Percentiles rank a stretch among this genome's conserved stretches.
Evolutionary conservation across 2,329 filamentous ascomycete genomes (phyloP).

Genomic region (Gliomastix tumulicola): DNA sequence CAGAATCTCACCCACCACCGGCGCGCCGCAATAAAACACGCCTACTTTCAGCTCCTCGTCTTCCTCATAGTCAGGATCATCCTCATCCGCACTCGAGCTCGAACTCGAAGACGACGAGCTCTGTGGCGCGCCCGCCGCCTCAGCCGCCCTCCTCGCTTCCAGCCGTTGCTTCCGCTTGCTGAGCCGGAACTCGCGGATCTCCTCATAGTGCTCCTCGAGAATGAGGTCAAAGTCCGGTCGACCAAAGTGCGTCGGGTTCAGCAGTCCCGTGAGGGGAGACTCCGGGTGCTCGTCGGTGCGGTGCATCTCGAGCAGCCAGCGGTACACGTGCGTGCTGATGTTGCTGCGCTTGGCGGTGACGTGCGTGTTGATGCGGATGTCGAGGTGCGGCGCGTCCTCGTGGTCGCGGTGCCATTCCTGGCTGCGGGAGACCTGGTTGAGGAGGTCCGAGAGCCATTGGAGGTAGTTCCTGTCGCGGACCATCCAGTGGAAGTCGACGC

Average conservation of each 20-base stretch:
- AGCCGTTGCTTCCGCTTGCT: conserved; percentile 9
- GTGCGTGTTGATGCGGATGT: conserved; percentile 49
- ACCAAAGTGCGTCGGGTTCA: conserved; percentile 46
- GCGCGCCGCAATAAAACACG: conserved; percentile 49
- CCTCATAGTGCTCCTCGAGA: conserved; percentile 45
- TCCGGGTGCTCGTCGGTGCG: conserved; percentile 41
- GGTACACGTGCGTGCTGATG: conserved; percentile 46
- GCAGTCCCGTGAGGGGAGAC: conserved; percentile 45
- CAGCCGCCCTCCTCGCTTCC: not conserved
- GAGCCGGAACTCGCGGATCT: conserved; percentile 33
- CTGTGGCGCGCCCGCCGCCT: too few species aligned
- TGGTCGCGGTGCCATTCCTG: conserved; percentile 29
- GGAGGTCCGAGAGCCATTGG: conserved; percentile 49
- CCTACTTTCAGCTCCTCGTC: conserved; percentile 38
- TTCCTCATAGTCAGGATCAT: conserved; percentile 9
- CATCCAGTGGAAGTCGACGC: conserved; percentile 55
- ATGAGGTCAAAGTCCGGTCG: conserved; percentile 45
- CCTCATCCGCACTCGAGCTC: conserved; percentile 5
- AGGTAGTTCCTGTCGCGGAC: conserved; percentile 50
- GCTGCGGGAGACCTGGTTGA: conserved; percentile 37
- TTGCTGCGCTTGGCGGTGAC: conserved; percentile 47
- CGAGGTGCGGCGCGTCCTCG: conserved; percentile 29
- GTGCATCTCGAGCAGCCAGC: conserved; percentile 49
- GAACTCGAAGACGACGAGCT: too few species aligned
- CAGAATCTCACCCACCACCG: conserved; percentile 46